A percentile compares a stretch with the other conserved stretches of the same genome.
Conservation (phyloP, 139 green algal species). For the Trebouxia sp. region DNA sequence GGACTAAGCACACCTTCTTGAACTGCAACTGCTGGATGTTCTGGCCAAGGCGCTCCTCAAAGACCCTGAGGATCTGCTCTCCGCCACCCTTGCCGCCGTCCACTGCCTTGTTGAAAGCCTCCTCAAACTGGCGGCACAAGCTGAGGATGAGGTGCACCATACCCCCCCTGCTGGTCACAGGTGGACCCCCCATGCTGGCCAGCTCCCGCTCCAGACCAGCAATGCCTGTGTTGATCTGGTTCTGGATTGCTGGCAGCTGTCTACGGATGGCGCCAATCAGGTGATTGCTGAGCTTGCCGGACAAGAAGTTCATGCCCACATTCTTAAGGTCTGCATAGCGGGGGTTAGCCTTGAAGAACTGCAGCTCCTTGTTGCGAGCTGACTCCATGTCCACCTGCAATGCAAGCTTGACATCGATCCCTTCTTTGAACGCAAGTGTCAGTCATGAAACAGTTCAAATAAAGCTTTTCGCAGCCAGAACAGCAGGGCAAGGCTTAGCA, state of each 20-base stretch:
- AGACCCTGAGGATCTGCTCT: slow-evolving; percentile 62
- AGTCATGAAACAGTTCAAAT: too few relatives aligned
- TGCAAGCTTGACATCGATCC: neutral
- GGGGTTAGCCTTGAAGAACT: slow-evolving; percentile 81
- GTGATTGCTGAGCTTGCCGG: slow-evolving; percentile 76
- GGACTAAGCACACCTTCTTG: slow-evolving; percentile 37
- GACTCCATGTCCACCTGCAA: slow-evolving; percentile 76
- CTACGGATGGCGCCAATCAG: slow-evolving; percentile 81
- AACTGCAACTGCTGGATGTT: slow-evolving; percentile 88
- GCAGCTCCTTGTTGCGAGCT: slow-evolving; percentile 66
- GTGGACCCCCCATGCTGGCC: slow-evolving; percentile 67
- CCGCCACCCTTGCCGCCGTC: slow-evolving; percentile 82
- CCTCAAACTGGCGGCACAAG: slow-evolving; percentile 85
- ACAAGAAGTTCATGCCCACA: slow-evolving; percentile 76
- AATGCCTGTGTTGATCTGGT: slow-evolving; percentile 75
- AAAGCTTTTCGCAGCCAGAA: too few relatives aligned
- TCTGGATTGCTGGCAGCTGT: slow-evolving; percentile 85
- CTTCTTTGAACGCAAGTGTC: neutral
- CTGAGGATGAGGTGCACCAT: slow-evolving; percentile 93
- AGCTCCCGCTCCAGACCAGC: slow-evolving; percentile 74
- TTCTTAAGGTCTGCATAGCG: slow-evolving; percentile 59
- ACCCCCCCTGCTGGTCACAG: slow-evolving; percentile 60
- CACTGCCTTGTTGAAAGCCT: slow-evolving; percentile 76
- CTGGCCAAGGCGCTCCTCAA: slow-evolving; percentile 91
- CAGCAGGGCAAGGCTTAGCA: too few relatives aligned